A percentile compares a stretch with the other conserved stretches of the same genome.
These are phyloP conservation scores for Mycoemilia scoparia DNA, from an alignment of 192 early-diverging fungal species.

Conservation along the genomic window DNA sequence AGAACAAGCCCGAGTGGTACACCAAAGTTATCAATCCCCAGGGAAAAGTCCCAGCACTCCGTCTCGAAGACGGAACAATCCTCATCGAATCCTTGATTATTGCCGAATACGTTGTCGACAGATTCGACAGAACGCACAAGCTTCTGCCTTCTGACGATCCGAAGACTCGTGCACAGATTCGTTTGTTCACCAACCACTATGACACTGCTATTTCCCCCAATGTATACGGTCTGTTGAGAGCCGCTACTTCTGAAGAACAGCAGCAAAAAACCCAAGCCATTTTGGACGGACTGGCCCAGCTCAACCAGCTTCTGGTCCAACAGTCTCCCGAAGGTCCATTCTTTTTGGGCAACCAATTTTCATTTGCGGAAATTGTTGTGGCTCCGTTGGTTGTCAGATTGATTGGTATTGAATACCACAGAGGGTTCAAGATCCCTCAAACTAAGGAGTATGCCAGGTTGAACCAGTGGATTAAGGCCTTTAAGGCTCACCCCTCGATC, in stretches of 20 bases:
- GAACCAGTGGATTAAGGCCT: constrained; percentile 10
- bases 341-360: constrained; percentile 8
- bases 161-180: constrained; percentile 18
- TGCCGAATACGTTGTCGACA: constrained; percentile 43
- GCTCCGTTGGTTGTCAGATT: constrained; percentile 9
- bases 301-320: constrained; percentile 8
- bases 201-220: constrained; percentile 4
- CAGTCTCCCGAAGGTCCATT: constrained; percentile 12
- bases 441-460: constrained; percentile 15
- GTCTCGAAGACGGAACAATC: constrained; percentile 28
- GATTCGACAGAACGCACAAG: constrained; percentile 34
- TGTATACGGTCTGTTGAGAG: constrained; percentile 3
- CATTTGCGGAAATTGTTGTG: constrained; percentile 9
- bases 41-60: constrained; percentile 45
- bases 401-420: constrained; percentile 4
- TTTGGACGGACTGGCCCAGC: constrained; percentile 2
- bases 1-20: constrained; percentile 44
- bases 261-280: constrained; percentile 3
- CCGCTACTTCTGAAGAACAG: constrained; percentile 6
- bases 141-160: constrained; percentile 8
- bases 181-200: constrained; percentile 18
- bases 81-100: constrained; percentile 50
- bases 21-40: constrained; percentile 45
- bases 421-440: constrained; percentile 10
- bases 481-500: constrained; percentile 9